These are phyloP conservation scores for Pythium aquatile DNA, from an alignment of 352 stramenopile species.

Conservation along the genomic window DNA sequence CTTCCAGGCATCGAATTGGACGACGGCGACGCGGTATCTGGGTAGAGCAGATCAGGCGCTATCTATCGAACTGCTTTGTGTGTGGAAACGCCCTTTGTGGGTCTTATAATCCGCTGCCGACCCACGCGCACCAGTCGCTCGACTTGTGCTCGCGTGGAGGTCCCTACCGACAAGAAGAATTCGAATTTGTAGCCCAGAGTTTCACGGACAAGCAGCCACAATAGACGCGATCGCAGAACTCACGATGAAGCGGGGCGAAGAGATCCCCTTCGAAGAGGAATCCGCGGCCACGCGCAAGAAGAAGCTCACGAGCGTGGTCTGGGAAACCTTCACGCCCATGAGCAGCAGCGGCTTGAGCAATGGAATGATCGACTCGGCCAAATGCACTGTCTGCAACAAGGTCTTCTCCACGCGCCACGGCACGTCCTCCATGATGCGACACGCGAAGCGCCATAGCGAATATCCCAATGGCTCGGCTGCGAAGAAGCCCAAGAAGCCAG, in stretches of 20 bases:
- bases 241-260: constrained; percentile 49
- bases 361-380: constrained; percentile 67
- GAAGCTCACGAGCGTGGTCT: constrained; percentile 81
- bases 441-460: constrained; percentile 75
- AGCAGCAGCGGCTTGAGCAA: constrained; percentile 63
- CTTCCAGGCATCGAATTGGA: not conserved
- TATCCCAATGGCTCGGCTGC: constrained; percentile 49
- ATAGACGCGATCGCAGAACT: constrained; percentile 45
- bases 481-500: constrained; percentile 57
- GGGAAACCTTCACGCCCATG: constrained; percentile 79
- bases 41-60: constrained; percentile 14
- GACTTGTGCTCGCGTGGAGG: not conserved
- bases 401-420: constrained; percentile 79
- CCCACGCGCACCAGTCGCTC: constrained; percentile 2
- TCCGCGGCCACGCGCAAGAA: constrained; percentile 56
- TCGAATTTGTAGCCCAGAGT: constrained; percentile 1
- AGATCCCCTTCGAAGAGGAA: constrained; percentile 68
- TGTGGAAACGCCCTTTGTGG: not conserved
- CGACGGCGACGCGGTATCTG: not conserved
- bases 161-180: not conserved
- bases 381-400: constrained; percentile 74
- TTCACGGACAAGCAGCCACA: constrained; percentile 27
- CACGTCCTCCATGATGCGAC: constrained; percentile 83
- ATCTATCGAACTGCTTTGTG: constrained; percentile 11
- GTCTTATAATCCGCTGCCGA: constrained; percentile 9